Evolutionary conservation across 768 basidiomycete species (phyloP).

Genomic region (Dendrothele bispora): DNA sequence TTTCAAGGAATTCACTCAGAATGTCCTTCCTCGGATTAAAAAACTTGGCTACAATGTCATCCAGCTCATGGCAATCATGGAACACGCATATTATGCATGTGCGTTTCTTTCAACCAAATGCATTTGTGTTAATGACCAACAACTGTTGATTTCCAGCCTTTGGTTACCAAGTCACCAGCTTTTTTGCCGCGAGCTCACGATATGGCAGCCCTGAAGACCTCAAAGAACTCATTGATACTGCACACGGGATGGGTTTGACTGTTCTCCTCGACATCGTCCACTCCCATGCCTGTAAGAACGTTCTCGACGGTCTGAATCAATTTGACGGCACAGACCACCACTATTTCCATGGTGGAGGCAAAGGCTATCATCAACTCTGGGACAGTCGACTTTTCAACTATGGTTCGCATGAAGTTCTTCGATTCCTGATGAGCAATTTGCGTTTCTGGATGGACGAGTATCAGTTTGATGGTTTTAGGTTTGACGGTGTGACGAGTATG

Average conservation of each 20-base stretch:
- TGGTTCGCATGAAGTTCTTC: constrained; percentile 87
- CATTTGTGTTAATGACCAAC: constrained; percentile 10
- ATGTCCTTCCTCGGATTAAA: constrained; percentile 85
- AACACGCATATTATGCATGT: constrained; percentile 98
- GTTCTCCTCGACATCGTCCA: constrained; percentile 97
- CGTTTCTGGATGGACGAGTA: constrained; percentile 96
- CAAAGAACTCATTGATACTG: constrained; percentile 92
- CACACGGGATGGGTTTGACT: constrained; percentile 89
- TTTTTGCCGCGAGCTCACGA: constrained; percentile 96
- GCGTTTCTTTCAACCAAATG: constrained; percentile 11
- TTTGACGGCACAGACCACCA: constrained; percentile 98
- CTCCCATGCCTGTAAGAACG: constrained; percentile 98
- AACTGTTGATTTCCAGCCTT: constrained; percentile 68
- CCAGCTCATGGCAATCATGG: constrained; percentile 98
- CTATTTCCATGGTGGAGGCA: constrained; percentile 94
- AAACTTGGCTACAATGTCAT: constrained; percentile 95
- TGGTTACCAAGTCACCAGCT: constrained; percentile 96
- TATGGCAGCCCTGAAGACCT: constrained; percentile 95
- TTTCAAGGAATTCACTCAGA: constrained; percentile 91
- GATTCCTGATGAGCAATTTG: constrained; percentile 93
- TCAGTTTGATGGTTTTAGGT: constrained; percentile 95
- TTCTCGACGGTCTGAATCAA: constrained; percentile 90
- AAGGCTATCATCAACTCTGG: constrained; percentile 95
- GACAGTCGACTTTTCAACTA: constrained; percentile 98
- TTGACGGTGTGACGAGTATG: constrained; percentile 99